Conservation (phyloP, 331 rosid species). For the Cydonia oblonga region DNA sequence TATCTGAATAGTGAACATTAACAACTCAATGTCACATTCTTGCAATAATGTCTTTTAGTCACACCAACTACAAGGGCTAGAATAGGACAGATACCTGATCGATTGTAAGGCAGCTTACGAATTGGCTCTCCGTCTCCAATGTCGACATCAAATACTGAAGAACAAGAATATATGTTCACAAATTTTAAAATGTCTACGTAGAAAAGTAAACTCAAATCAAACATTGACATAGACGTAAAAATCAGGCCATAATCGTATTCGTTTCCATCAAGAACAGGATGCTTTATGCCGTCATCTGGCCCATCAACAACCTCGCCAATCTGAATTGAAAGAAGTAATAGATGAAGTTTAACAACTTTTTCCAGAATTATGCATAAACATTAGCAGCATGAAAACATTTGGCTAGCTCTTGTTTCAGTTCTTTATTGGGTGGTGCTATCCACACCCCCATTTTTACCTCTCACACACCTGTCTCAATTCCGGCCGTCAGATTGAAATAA, state of each 20-base stretch:
- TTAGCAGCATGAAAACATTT: background rate
- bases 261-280: slow-evolving; percentile 55
- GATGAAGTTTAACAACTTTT: background rate
- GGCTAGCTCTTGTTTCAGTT: background rate
- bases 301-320: slow-evolving; percentile 99
- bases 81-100: slow-evolving; percentile 46
- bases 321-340: slow-evolving; percentile 19
- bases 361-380: background rate
- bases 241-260: slow-evolving; percentile 78
- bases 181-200: slow-evolving; percentile 2
- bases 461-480: too few relatives aligned
- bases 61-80: slow-evolving; percentile 2
- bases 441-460: too few relatives aligned
- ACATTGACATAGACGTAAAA: slow-evolving; percentile 8
- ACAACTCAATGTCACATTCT: slow-evolving; percentile 6
- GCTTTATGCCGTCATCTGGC: slow-evolving; percentile 58
- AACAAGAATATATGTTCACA: slow-evolving; percentile 4
- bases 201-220: slow-evolving; percentile 8
- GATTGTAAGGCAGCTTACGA: slow-evolving; percentile 87
- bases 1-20: slow-evolving; percentile 53
- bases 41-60: background rate
- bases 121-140: slow-evolving; percentile 92
- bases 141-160: slow-evolving; percentile 86
- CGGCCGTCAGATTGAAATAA: too few relatives aligned
- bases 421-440: too few relatives aligned